phyloP scores from a whole-genome alignment of 371 early-diverging fungal species.

The Mucor sp. region DNA sequence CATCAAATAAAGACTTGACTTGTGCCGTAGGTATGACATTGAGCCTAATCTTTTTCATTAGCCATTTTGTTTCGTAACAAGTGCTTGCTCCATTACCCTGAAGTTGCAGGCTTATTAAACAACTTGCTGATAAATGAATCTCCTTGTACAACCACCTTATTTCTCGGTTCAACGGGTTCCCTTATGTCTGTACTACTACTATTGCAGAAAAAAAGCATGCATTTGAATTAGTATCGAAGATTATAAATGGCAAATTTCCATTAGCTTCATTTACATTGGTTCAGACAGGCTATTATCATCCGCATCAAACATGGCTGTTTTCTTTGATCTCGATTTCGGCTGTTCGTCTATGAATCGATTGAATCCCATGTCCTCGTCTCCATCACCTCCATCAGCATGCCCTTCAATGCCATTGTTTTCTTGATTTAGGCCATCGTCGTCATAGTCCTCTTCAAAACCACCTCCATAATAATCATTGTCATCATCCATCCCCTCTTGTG shows the following conservation, averaged over 20 bases:
- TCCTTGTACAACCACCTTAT: slow-evolving; percentile 1
- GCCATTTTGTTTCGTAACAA: neutral
- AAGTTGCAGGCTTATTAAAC: neutral
- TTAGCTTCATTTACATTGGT: neutral
- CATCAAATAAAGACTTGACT: neutral
- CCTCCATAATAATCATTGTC: neutral
- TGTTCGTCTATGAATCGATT: too few relatives aligned
- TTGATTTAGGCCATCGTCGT: neutral
- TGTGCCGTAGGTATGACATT: neutral
- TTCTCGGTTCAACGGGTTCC: neutral
- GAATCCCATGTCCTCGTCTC: too few relatives aligned
- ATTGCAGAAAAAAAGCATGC: neutral
- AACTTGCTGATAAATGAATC: neutral
- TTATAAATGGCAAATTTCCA: neutral
- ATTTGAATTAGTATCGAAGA: neutral
- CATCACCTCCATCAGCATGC: neutral
- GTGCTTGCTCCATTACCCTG: neutral
- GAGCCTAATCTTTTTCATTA: neutral
- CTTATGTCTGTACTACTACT: neutral
- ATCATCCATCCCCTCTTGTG: neutral
- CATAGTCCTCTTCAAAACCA: neutral
- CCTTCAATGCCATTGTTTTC: neutral
- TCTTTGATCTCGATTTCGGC: neutral
- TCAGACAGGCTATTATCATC: neutral
- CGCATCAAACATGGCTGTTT: neutral